Evolutionary conservation across 2,329 filamentous ascomycete genomes (phyloP), one percentile per base, ranked within the genome.

Genomic region (Ophiostoma sp.): DNA sequence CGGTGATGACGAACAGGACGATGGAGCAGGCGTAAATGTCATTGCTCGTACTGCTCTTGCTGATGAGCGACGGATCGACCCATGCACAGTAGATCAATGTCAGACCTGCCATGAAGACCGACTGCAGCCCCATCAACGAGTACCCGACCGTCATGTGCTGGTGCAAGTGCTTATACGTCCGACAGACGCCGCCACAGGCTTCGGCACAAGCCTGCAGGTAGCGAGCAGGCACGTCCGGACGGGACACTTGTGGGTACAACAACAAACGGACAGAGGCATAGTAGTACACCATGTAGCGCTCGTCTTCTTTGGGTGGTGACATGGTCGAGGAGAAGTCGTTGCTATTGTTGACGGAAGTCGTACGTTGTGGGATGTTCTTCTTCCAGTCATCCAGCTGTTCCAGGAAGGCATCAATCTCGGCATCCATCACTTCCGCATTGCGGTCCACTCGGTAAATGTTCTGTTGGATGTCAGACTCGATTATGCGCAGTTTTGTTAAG

Each of bases 1-100:
- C 79, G 8, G 79, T 78, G 33, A 80, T 77, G 72, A 80, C 79
- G 66, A 57, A 57, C 11, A 57, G 25, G 8, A 57, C 55, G 25
- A 57, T 57, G 25, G 55, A 57, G 12, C 55, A 57, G 11, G 55
- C 55, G 17, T 57, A 31, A 57, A 57, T 57, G 55, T 57, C 55
- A 15, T 57, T 57, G 55, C 55, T 57, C 11, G 55, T 57, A 12
- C 55, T 57, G 3, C 55, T 31, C 11, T 57, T 57, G 11, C 8
- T 17, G 9, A 31, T 31, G 25, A 57, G 6, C 9, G 55, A 31
- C 25, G 55, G 55, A 19, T 57, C 55, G 15, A 57, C 55, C 55
- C 55, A 57, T 31, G 55, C 55, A 57, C 55, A 57, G 7, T 57
- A 57, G 78, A 80, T 57, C 12, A 80, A 64, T 1, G 59, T 63